Evolutionary conservation across 441 rosid genomes (phyloP), one percentile per base, ranked within the genome.

Genomic region (Aquilaria agallochum): DNA sequence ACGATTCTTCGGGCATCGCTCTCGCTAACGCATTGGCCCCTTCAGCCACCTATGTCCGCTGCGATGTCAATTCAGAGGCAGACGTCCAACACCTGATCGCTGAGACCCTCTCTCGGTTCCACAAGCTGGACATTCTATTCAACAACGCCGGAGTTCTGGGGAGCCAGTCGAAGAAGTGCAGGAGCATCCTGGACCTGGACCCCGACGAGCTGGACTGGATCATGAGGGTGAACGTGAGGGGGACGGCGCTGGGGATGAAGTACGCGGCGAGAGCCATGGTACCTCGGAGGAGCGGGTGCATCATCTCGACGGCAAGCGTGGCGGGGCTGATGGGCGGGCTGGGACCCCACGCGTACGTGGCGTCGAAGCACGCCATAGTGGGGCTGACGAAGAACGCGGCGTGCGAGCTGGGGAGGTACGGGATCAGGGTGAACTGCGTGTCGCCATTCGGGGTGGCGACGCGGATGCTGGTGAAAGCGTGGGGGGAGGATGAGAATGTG

Each of bases 391-490:
- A 88, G 76, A 91, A 87, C 78, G 62, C 87, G 4, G 95, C 96
- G 0, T 79, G 88, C 48, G 97, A 87, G 83, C 74, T 92, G 0
- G 95, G 97, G 0, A 66, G 68, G 56, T 82, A 76, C 31, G 96
- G 96, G 58, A 87, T 92, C 53, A 68, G 95, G 65, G 92, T 85
- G 9, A 91, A 91, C 13, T 91, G 96, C 56, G 84, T 92, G 13
- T 92, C 95, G 0, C 98, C 95, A 0, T 92, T 89, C 47, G 96
- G 96, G 31, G 92, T 84, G 56, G 93, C 88, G 11, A 91, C 97
- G 12, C 66, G 81, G 1, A 88, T 91, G 96, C 80, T 87, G 6
- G 73, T 84, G 2, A 77, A 86, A 55, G 88, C 89, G 3, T 89
- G 95, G 96, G 73, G 76, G 54, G 53, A 76, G 62, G 55, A 78